Conservation (phyloP, 768 basidiomycete genomes). For the Tricholoma bakamatsutake region DNA sequence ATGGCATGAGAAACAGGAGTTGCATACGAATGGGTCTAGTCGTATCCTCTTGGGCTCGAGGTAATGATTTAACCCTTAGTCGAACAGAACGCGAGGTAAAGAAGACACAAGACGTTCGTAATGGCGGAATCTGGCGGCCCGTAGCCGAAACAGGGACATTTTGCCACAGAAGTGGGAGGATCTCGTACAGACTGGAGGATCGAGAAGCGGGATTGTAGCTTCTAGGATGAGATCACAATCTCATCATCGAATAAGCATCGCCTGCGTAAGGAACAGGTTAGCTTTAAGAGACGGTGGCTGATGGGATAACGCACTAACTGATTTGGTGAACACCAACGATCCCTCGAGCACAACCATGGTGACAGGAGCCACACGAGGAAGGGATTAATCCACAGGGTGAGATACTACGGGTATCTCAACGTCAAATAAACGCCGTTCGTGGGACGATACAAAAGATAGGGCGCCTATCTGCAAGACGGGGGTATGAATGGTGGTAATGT, state of each 20-base stretch:
- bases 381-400: not conserved
- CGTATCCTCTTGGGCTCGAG: not conserved
- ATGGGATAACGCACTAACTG: not conserved
- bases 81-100: not conserved
- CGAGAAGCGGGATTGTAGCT: not conserved
- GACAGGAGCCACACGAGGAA: not conserved
- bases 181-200: not conserved
- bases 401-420: not conserved
- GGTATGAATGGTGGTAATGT: not conserved
- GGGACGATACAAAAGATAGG: not conserved
- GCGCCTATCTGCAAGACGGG: not conserved
- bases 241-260: not conserved
- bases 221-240: not conserved
- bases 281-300: not conserved
- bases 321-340: not conserved
- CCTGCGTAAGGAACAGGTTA: not conserved
- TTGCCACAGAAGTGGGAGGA: not conserved
- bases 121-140: not conserved
- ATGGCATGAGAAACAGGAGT: conserved; percentile 1
- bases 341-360: not conserved
- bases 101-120: not conserved
- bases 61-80: not conserved
- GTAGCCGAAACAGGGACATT: not conserved
- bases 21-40: not conserved
- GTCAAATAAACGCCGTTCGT: not conserved